Conservation (phyloP, 495 filamentous ascomycete species). For the Amniculicola lignicola region DNA sequence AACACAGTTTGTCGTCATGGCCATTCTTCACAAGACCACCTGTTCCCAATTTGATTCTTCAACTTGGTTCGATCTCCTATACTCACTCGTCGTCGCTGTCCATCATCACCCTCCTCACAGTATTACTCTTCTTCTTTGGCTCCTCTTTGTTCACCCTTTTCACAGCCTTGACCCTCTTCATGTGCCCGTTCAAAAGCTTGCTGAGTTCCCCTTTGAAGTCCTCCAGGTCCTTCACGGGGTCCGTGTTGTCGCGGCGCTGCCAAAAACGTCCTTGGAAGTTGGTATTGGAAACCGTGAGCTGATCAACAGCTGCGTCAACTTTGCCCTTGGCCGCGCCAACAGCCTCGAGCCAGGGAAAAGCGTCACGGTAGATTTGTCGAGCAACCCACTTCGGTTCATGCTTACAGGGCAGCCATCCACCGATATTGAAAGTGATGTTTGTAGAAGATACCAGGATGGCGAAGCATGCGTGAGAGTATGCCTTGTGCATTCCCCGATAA, state of each 20-base stretch:
- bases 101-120: no score
- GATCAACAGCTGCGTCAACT: slow-evolving; percentile 31
- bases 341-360: slow-evolving; percentile 36
- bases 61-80: no score
- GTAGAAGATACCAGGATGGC: slow-evolving; percentile 30
- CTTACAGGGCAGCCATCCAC: slow-evolving; percentile 19
- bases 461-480: slow-evolving; percentile 31
- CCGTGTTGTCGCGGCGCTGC: not conserved
- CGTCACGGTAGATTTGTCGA: slow-evolving; percentile 34
- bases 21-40: no score
- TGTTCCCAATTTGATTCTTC: no score
- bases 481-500: slow-evolving; percentile 24
- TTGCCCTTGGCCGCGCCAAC: slow-evolving; percentile 27
- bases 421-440: slow-evolving; percentile 31
- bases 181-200: not conserved
- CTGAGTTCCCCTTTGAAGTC: slow-evolving; percentile 14
- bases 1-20: no score
- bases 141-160: not conserved
- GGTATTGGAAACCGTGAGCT: slow-evolving; percentile 23
- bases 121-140: not conserved
- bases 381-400: slow-evolving; percentile 23
- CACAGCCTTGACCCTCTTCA: not conserved
- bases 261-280: not conserved
- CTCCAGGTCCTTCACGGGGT: slow-evolving; percentile 3
- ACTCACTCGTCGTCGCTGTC: not conserved